Percentiles rank a stretch among this genome's conserved stretches.
Evolutionary conservation across 176 grass and related monocot genomes (phyloP).

Genomic region (Oryza nivara): DNA sequence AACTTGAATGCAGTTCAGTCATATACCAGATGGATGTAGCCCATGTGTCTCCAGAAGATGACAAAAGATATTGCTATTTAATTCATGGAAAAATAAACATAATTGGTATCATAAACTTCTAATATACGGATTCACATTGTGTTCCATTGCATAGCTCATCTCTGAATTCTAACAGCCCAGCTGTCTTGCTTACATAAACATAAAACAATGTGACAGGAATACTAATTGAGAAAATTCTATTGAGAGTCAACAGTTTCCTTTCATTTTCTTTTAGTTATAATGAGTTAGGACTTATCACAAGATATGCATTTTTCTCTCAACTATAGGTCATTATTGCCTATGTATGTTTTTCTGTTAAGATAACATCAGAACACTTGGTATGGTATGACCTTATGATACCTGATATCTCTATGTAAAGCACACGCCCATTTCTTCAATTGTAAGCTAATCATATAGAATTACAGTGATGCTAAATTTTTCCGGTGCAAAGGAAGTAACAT

Average conservation of each 20-base stretch:
- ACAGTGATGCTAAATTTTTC: conserved; percentile 3
- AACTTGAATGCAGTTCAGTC: not conserved
- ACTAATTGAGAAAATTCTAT: not conserved
- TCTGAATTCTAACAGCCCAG: not conserved
- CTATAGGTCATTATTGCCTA: not conserved
- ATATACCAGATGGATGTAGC: conserved; percentile 6
- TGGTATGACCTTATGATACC: conserved; percentile 1
- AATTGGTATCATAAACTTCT: too few relatives aligned
- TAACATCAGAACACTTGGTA: not conserved
- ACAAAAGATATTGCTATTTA: not conserved
- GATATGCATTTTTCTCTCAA: conserved; percentile 17
- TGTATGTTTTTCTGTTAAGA: not conserved
- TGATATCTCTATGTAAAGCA: not conserved
- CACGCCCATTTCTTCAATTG: not conserved
- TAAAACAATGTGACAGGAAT: not conserved
- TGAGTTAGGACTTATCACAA: not conserved
- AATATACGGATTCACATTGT: not conserved
- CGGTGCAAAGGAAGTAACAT: not conserved
- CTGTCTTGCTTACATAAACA: not conserved
- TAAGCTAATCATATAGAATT: not conserved
- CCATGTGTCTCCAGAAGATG: conserved; percentile 6
- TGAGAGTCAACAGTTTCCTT: not conserved
- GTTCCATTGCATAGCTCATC: not conserved
- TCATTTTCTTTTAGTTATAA: conserved; percentile 2
- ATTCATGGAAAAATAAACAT: too few relatives aligned